Conservation (phyloP, 2,329 filamentous ascomycete species). For the Coniochaeta sp. region DNA sequence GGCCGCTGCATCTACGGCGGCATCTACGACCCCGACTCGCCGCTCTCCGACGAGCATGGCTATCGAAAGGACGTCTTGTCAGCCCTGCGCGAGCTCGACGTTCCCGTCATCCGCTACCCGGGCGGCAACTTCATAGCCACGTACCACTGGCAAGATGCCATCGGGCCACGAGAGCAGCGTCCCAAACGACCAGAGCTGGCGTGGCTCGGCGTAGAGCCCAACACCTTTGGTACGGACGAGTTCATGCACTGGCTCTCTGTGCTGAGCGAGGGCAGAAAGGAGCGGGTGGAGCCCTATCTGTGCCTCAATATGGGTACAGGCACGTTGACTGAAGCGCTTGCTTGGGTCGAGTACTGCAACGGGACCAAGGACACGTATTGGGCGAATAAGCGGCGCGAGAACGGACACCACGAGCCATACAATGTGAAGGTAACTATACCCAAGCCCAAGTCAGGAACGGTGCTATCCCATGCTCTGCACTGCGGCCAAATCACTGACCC, state of each 20-base stretch:
- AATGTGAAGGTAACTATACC: slow-evolving; percentile 46
- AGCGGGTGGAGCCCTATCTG: slow-evolving; percentile 68
- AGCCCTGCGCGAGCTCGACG: slow-evolving; percentile 64
- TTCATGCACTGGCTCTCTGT: slow-evolving; percentile 75
- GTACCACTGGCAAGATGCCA: slow-evolving; percentile 78
- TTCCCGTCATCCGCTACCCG: slow-evolving; percentile 73
- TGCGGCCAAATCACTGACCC: background rate
- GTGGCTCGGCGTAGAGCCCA: slow-evolving; percentile 70
- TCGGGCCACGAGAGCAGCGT: slow-evolving; percentile 65
- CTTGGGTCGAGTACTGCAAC: slow-evolving; percentile 85
- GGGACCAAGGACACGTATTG: slow-evolving; percentile 70
- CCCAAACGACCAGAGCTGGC: slow-evolving; percentile 65
- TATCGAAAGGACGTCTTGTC: slow-evolving; percentile 74
- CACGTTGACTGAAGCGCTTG: slow-evolving; percentile 49
- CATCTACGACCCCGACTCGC: slow-evolving; percentile 71
- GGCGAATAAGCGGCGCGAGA: slow-evolving; percentile 68
- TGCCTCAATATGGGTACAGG: slow-evolving; percentile 78
- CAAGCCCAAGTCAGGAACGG: background rate
- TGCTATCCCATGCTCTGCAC: background rate
- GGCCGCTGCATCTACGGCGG: slow-evolving; percentile 83
- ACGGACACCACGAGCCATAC: slow-evolving; percentile 72
- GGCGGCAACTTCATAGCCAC: slow-evolving; percentile 81
- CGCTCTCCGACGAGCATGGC: slow-evolving; percentile 65
- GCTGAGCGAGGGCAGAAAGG: slow-evolving; percentile 52
- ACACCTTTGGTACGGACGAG: slow-evolving; percentile 79